Evolutionary conservation across 176 grass and related monocot genomes (phyloP), one percentile per base, ranked within the genome.

Genomic region (Triticum timopheevii): DNA sequence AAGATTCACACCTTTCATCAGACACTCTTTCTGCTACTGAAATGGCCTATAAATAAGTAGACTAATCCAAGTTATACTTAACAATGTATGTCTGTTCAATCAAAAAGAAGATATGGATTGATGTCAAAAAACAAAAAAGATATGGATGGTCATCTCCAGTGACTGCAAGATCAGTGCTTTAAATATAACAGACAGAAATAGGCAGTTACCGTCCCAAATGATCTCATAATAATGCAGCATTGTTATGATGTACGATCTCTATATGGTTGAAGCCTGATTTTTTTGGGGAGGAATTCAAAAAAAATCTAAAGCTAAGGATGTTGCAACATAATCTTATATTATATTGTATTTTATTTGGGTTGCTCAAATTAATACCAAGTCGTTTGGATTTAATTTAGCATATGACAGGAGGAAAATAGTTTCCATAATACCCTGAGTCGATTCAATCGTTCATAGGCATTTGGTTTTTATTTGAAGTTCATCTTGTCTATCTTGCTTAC

Each of bases 11-110:
- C 79, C 96, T 92, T 83, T 98, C 96, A 88, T 92, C 90, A 70
- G 93, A 95, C 45, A 98, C 96, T 92, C 96, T 95, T 92, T 98
- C 96, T 61, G 93, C 91, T 76, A 98, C 96, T 70, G 96, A 98
- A 84, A 98, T 98, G 58, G 96, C 93, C 96, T 98, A 87, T 34
- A 73, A 76, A 80, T 61, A 75, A 44, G 58, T 39, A 83, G 15
- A 58, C 24, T 2, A 67, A 75, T 85, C 58, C 39, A 87, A 73
- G 19, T 90, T 90, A 90, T 35, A 67, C 42, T 83, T 22, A 7
- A 84, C 20, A 77, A 84, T 58, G 45, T 67, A 80, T 17, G 72
- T 67, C 33, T 45, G 34, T 83, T 80, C 16, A 17, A 61, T 79
- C 54, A 73, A 90, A 86, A 24, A 79, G 25, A 90, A 79, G 39